phyloP scores from a whole-genome alignment of 768 basidiomycete genomes.

The Tulasnella sp. region DNA sequence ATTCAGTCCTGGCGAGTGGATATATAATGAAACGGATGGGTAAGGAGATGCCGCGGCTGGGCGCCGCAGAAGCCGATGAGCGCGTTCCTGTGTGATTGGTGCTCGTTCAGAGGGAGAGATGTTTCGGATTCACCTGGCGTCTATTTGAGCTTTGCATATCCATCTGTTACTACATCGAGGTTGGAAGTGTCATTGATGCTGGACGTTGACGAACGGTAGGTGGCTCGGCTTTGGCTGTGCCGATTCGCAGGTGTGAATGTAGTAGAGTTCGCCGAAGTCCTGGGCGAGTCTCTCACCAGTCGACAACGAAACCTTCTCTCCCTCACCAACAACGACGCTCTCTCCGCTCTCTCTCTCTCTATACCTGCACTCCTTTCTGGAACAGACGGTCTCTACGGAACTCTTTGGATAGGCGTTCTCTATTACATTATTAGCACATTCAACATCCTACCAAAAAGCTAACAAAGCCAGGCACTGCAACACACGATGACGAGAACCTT shows the following conservation, averaged over 20 bases:
- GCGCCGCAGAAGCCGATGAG: too few species aligned
- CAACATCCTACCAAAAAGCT: neutral
- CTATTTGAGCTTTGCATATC: too few species aligned
- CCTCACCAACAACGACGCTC: neutral
- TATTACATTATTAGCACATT: neutral
- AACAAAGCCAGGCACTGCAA: neutral
- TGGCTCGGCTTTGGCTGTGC: neutral
- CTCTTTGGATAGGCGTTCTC: neutral
- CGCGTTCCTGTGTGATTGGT: too few species aligned
- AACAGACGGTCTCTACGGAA: slow-evolving; percentile 8
- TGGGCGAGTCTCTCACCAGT: neutral
- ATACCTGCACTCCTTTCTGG: neutral
- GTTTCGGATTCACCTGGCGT: too few species aligned
- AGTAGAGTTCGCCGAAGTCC: neutral
- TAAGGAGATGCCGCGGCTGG: too few species aligned
- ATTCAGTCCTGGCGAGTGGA: too few species aligned
- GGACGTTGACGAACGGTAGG: neutral
- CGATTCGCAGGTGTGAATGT: neutral
- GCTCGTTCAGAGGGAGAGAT: too few species aligned
- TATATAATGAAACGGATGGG: neutral
- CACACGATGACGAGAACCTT: slow-evolving; percentile 4
- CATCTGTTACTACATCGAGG: too few species aligned
- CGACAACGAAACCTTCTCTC: neutral
- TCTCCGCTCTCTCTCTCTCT: neutral
- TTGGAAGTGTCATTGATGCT: too few species aligned